Base-by-base conservation (phyloP, 352 stramenopile species). In the Phytopythium vexans region DNA sequence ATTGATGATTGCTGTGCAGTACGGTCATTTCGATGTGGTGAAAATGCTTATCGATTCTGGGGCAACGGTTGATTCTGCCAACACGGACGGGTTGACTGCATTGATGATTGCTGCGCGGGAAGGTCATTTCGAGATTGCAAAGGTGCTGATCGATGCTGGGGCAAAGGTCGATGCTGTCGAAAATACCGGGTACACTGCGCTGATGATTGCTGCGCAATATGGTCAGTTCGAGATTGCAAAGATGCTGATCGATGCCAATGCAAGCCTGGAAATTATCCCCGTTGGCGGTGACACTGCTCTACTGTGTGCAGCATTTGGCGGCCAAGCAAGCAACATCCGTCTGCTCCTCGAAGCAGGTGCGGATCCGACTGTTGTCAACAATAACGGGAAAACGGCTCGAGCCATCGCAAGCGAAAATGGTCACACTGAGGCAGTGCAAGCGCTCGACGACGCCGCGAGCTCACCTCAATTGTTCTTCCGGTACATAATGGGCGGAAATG, bases 1-100 rank as follows among this genome's bases (percentile, higher is more conserved):
- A n/a, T n/a, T n/a, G n/a, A n/a, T n/a, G n/a, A n/a, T n/a, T n/a
- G n/a, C n/a, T n/a, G n/a, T n/a, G n/a, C n/a, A n/a, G n/a, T n/a
- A n/a, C n/a, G n/a, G n/a, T n/a, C n/a, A n/a, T n/a, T n/a, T n/a
- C n/a, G n/a, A n/a, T n/a, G n/a, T n/a, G n/a, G n/a, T n/a, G 16
- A 45, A 44, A 15, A 45, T 45, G 31, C 39, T 68, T 0, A 35
- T 68, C 36, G 56, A 56, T 21, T 21, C 52, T 31, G 52, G 52
- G 5, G 56, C 52, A 1, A 47, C 56, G 21, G 27, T 55, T 6
- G 38, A 61, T 38, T 34, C 56, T 6, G 15, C 36, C 15, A 38
- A 58, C n/a, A 40, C 11, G 0, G 46, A 40, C 10, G 31, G 48
- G 4, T 32, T 48, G 11, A 59, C 56, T 21, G 48, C 55, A 7